Percentiles rank a stretch among this genome's conserved stretches.
These are phyloP conservation scores for Boeremia lycopersici DNA, from an alignment of 2,329 filamentous ascomycete species.

Conservation along the genomic window DNA sequence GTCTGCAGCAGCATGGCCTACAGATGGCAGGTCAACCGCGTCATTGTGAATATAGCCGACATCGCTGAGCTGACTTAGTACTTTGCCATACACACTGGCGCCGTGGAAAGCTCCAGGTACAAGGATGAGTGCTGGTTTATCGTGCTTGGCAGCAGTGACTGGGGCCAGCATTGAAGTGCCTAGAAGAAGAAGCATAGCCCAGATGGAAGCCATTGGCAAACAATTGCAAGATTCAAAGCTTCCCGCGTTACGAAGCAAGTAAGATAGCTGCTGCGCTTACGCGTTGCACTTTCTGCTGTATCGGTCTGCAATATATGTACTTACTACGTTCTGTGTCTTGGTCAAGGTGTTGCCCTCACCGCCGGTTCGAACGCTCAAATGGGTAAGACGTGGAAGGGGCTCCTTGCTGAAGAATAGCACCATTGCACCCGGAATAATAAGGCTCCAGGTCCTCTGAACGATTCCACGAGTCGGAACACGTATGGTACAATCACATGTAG, in stretches of 20 bases:
- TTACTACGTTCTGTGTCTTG: too few relatives aligned
- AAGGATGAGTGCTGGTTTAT: slow-evolving; percentile 18
- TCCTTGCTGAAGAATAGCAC: not conserved
- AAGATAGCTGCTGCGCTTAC: too few relatives aligned
- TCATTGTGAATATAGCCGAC: slow-evolving; percentile 21
- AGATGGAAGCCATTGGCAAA: not conserved
- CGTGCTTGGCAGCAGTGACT: not conserved
- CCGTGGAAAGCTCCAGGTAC: slow-evolving; percentile 30
- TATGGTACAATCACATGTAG: too few relatives aligned
- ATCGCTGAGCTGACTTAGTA: slow-evolving; percentile 19
- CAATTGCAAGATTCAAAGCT: too few relatives aligned
- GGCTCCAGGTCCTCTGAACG: too few relatives aligned
- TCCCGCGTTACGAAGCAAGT: too few relatives aligned
- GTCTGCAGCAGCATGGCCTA: slow-evolving; percentile 10
- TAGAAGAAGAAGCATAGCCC: not conserved
- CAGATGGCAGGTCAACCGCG: slow-evolving; percentile 32
- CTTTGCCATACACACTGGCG: slow-evolving; percentile 24
- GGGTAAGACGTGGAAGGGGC: not conserved
- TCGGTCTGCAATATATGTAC: too few relatives aligned
- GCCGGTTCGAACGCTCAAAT: not conserved
- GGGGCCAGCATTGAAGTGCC: not conserved
- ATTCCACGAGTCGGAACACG: too few relatives aligned
- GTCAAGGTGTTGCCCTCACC: too few relatives aligned
- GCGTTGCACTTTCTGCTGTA: too few relatives aligned
- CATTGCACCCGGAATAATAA: too few relatives aligned